Evolutionary conservation across 257 asterid genomes (phyloP), one percentile per base, ranked within the genome.

Genomic region (Forsythia suspensa): DNA sequence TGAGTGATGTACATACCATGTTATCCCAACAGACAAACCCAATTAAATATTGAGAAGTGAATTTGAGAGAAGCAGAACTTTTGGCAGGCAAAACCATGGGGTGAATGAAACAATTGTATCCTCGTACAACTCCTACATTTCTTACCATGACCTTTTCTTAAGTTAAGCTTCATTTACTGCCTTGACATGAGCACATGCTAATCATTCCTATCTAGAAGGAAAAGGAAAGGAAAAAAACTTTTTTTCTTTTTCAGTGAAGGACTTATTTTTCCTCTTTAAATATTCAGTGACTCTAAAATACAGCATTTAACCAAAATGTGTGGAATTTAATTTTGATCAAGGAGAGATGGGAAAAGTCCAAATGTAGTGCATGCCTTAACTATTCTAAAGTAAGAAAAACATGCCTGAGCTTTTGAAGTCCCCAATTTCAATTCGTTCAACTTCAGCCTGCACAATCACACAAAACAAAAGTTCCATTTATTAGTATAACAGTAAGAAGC

Each of bases 341-440:
- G 11, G 63, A 41, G 63, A 48, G 72, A 48, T 18, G 41, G 42
- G 21, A 34, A 65, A 79, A 44, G 61, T 42, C n/a, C 52, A 79
- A 51, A 80, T 3, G 24, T 20, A 76, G 65, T 38, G 77, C 81
- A 84, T 59, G 75, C 57, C 20, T 36, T 74, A 74, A 36, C 40
- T 72, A 46, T 43, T 57, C 11, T 18, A 18, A 71, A 81, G 74
- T 74, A 69, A 72, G 79, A 70, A 44, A 70, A 71, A 70, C 89
- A 87, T 88, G 79, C 99, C 97, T 79, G 96, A 84, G 84, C 82
- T 83, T 84, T 85, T 88, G 86, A 90, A 85, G 71, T 90, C 94
- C 70, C 97, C 98, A 57, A 96, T 78, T 77, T 96, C 97, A 77
- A 94, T 92, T 73, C 91, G 82, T 87, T 94, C 99, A 78, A 94